Percentiles rank a stretch among this genome's conserved stretches.
Evolutionary conservation across 106 monocot genomes (phyloP).

Genomic region (Phalaenopsis aphrodite): DNA sequence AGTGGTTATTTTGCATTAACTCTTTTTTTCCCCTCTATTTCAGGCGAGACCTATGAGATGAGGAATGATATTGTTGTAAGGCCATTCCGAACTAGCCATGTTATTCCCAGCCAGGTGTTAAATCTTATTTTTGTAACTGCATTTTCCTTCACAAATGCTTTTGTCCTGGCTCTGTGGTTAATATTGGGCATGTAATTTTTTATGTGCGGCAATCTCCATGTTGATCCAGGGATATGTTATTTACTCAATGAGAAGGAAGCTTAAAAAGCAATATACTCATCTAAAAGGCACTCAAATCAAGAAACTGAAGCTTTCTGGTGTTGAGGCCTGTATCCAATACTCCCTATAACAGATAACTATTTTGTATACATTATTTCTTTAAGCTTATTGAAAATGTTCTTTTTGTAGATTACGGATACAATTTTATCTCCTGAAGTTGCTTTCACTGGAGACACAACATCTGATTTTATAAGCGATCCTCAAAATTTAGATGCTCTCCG

Average conservation of each 20-base stretch:
- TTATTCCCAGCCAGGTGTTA: conserved; percentile 91
- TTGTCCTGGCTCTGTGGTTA: neutral
- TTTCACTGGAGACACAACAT: conserved; percentile 89
- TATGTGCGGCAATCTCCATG: neutral
- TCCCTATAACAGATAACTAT: neutral
- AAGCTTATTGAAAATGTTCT: conserved; percentile 7
- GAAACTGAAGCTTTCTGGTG: conserved; percentile 79
- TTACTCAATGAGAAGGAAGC: conserved; percentile 83
- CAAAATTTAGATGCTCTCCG: conserved; percentile 93
- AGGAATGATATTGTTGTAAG: conserved; percentile 96
- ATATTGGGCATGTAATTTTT: neutral
- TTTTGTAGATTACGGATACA: conserved; percentile 79
- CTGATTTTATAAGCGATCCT: conserved; percentile 92
- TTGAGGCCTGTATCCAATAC: conserved; percentile 46
- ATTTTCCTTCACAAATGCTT: neutral
- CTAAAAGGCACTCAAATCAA: conserved; percentile 75
- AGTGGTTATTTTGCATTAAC: neutral
- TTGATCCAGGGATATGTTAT: conserved; percentile 80
- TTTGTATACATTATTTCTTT: neutral
- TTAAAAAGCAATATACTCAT: conserved; percentile 86
- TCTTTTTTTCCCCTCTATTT: conserved; percentile 1
- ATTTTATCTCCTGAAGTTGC: conserved; percentile 94
- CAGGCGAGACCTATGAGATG: conserved; percentile 95
- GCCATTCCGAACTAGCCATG: conserved; percentile 91
- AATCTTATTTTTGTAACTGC: neutral